Base-by-base conservation (phyloP, 1,284 basidiomycete genomes). In the Cutaneotrichosporon sp. region DNA sequence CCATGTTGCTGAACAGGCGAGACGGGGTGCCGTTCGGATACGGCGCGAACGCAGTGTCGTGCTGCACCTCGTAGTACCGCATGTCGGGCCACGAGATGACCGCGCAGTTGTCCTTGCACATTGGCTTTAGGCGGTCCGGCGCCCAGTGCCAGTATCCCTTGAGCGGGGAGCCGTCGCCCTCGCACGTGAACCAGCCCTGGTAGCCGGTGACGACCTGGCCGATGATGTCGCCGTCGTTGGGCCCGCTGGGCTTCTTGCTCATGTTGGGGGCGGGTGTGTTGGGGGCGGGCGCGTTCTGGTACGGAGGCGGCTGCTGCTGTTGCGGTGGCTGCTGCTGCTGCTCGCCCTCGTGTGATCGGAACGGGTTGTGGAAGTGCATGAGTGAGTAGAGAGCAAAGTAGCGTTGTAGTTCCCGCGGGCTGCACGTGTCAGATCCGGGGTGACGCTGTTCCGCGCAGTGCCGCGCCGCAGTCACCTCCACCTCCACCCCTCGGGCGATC, bases 131-230 rank as follows among this genome's bases (percentile, higher is more conserved):
- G 8, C 65, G 61, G 65, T 63, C 59, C 0, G 61, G 59, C 10
- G 61, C 61, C 61, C 61, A 66, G 31, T 66, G 65, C 65, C 65
- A 66, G 56, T 59, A 66, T 2, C 65, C 65, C 22, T 45, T 50
- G 36, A 66, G 58, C n/a, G 61, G 56, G 9, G 61, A 60, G 34
- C 45, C 24, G 57, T 66, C 65, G 43, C 61, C 61, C 25, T 60
- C 59, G 46, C 65, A 63, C 16, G 65, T 63, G 31, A 63, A 63
- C 65, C 65, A 66, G 18, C 53, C 59, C 36, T 66, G 65, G 59
- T 63, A 66, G 16, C 65, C 65, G 13, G 59, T 52, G 3, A 57
- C 59, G n/a, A 66, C 42, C 31, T 53, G 54, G 53, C 65, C 65
- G 49, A 66, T 50, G 14, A 66, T 42, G 51, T 66, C 65, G 53